Base-by-base conservation (phyloP, 768 basidiomycete genomes). In the Rubroboletus satanas region DNA sequence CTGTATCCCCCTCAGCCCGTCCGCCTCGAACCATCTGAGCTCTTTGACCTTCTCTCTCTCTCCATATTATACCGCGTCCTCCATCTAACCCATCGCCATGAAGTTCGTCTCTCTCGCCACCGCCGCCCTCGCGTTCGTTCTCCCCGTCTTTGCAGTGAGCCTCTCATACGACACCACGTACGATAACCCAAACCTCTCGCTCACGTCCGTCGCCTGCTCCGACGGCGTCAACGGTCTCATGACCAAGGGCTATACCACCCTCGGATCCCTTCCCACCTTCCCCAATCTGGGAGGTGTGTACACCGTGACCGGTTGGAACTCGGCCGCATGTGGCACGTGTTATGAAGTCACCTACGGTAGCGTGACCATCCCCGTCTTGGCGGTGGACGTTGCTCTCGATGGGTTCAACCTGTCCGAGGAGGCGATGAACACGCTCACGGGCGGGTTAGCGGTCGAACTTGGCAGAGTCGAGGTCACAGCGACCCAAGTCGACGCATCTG, bases 341-440 rank as follows among this genome's bases (percentile, higher is more conserved):
- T 72, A 68, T 48, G 4, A 61, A 1, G 38, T 73, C 51, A 73
- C 67, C 5, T 73, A 69, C 37, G 49, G 43, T 4, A 44, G n/a
- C 31, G 59, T 4, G 5, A 63, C 58, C 2, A 38, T 75, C 38
- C 2, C 18, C 14, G 45, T 66, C 5, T 52, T 70, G 51, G 73
- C 71, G 6, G 62, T 74, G 10, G 74, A 73, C 38, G 45, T 45
- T 17, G 58, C 62, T 10, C 28, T 5, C 3, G 57, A 58, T 0
- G 77, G 74, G 7, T 83, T 81, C 60, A 81, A 79, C 53, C 65
- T 84, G 29, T 76, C 81, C 0, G 61, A 76, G 57, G 68, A 62
- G 21, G 82, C 83, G n/a, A 80, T 85, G 81, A 77, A 84, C 56
- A 61, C 59, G 14, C 64, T 85, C 56, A 85, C 83, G 11, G 69